Conservation (phyloP, 1,284 basidiomycete genomes). For the Hemileia vastatrix region DNA sequence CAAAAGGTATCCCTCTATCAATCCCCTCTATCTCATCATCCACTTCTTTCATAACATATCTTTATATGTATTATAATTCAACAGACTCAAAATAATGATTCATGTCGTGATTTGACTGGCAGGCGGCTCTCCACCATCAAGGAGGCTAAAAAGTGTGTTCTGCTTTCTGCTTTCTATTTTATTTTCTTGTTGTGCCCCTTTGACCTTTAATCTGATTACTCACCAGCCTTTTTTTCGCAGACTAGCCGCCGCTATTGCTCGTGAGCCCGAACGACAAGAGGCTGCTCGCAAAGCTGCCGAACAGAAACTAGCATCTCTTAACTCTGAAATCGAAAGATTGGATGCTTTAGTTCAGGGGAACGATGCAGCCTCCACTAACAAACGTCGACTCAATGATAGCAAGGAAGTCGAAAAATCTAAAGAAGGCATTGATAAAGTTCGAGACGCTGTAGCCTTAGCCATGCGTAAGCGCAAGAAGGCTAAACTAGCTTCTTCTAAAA, state of each 20-base stretch:
- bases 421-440: constrained; percentile 84
- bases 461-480: constrained; percentile 17
- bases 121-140: constrained; percentile 84
- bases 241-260: constrained; percentile 49
- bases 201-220: neutral
- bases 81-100: constrained; percentile 70
- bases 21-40: neutral
- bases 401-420: constrained; percentile 84
- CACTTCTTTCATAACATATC: neutral
- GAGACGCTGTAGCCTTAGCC: constrained; percentile 70
- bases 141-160: constrained; percentile 75
- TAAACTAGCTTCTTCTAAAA: no score
- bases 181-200: neutral
- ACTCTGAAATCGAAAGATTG: constrained; percentile 41
- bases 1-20: constrained; percentile 58
- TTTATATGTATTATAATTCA: constrained; percentile 1
- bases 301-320: constrained; percentile 46
- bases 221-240: constrained; percentile 47
- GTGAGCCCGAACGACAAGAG: constrained; percentile 32
- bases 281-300: constrained; percentile 24
- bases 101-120: constrained; percentile 84
- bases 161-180: neutral
- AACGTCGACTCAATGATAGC: constrained; percentile 81
- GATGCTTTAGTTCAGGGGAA: constrained; percentile 31
- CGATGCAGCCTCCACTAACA: constrained; percentile 54